Conservation (phyloP, 2,329 filamentous ascomycete species). For the Microdochium trichocladiopsis region DNA sequence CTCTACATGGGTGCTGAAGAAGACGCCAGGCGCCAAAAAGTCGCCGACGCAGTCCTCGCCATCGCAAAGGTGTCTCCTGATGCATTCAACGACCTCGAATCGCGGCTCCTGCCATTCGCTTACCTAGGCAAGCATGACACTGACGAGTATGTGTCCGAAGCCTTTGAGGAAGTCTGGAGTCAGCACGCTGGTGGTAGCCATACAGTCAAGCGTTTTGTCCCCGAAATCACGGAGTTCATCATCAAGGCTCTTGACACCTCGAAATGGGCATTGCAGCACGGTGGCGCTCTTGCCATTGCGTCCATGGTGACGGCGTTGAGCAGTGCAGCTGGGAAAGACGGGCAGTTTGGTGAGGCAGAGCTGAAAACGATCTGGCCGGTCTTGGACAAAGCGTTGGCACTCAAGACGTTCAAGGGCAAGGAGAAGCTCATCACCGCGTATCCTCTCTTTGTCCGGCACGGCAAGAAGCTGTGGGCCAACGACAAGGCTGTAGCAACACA, state of each 20-base stretch:
- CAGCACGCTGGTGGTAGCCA: constrained; percentile 83
- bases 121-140: constrained; percentile 84
- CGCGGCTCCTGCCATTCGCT: constrained; percentile 73
- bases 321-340: constrained; percentile 46
- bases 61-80: constrained; percentile 85
- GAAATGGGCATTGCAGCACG: constrained; percentile 88
- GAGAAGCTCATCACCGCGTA: constrained; percentile 77
- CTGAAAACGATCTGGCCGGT: constrained; percentile 70
- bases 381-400: constrained; percentile 70
- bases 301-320: constrained; percentile 63
- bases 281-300: constrained; percentile 73
- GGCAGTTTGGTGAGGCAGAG: constrained; percentile 52
- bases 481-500: constrained; percentile 48
- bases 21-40: constrained; percentile 63
- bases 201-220: constrained; percentile 74
- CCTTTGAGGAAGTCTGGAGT: constrained; percentile 81
- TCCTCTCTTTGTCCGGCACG: constrained; percentile 66
- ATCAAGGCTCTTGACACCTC: constrained; percentile 65
- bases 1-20: constrained; percentile 82
- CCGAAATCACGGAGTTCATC: constrained; percentile 69
- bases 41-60: constrained; percentile 76
- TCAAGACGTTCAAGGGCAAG: constrained; percentile 93
- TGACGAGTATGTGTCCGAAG: constrained; percentile 69
- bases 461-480: constrained; percentile 47
- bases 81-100: constrained; percentile 71